Evolutionary conservation across 306 rosid genomes (phyloP).

Genomic region (Dryas alaskensis): DNA sequence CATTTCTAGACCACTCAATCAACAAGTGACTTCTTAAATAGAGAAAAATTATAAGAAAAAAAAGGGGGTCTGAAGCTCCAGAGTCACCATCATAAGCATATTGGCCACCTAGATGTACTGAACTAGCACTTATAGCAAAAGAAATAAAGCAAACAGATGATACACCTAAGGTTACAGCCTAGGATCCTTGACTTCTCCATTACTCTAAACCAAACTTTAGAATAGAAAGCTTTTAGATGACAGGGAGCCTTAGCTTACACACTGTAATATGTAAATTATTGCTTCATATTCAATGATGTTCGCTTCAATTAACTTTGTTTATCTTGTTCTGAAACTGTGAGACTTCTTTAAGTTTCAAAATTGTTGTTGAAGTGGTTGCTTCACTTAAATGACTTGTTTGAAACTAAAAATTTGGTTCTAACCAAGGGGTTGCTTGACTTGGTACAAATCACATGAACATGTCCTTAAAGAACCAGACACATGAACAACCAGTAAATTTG

Average conservation of each 20-base stretch:
- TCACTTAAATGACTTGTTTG: background rate
- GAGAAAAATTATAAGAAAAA: background rate
- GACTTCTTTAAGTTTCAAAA: background rate
- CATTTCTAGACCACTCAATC: background rate
- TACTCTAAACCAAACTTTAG: slow-evolving; percentile 1
- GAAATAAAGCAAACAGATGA: background rate
- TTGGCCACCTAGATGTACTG: background rate
- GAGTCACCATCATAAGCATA: background rate
- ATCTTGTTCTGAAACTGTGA: background rate
- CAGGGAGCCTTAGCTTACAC: background rate
- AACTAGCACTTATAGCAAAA: background rate
- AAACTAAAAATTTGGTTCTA: background rate
- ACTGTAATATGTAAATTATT: background rate
- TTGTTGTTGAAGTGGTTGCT: background rate
- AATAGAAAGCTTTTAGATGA: background rate
- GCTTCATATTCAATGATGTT: background rate
- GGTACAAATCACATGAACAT: background rate
- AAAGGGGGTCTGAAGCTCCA: background rate
- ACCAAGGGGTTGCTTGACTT: background rate
- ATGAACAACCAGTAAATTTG: background rate
- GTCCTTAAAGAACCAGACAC: background rate
- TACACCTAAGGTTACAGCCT: background rate
- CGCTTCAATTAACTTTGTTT: background rate
- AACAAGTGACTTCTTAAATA: background rate
- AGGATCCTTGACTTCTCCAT: background rate